phyloP scores from a whole-genome alignment of 106 monocot genomes.

The Dioscorea alata region DNA sequence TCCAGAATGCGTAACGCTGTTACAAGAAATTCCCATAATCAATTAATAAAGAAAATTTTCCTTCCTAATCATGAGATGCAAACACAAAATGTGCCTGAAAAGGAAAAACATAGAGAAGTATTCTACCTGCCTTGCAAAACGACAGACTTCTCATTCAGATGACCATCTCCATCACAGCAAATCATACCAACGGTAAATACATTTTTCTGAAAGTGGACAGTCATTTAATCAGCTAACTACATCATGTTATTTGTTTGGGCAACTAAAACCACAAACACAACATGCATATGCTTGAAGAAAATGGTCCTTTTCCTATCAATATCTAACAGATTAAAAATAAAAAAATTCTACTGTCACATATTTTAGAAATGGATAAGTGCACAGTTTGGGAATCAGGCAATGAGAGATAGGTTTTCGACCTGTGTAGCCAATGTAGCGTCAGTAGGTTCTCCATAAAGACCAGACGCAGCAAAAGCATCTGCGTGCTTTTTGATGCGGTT shows the following conservation, averaged over 20 bases:
- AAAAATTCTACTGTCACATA: no score
- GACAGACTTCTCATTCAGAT: conserved; percentile 80
- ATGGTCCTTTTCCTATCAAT: no score
- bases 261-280: no score
- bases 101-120: no score
- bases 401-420: conserved; percentile 23
- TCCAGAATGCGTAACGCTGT: conserved; percentile 69
- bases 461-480: conserved; percentile 37
- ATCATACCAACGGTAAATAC: conserved; percentile 92
- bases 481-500: conserved; percentile 56
- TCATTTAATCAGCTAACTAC: neutral
- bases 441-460: conserved; percentile 64
- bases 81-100: no score
- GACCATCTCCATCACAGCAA: conserved; percentile 85
- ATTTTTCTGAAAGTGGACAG: conserved; percentile 44
- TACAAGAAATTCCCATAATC: neutral
- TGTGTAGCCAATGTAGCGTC: conserved; percentile 88
- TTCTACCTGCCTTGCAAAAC: conserved; percentile 78
- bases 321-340: no score
- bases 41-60: no score
- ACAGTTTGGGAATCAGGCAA: no score
- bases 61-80: no score
- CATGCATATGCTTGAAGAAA: no score
- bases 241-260: no score
- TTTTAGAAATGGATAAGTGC: no score